Percentiles rank a stretch among this genome's conserved stretches.
phyloP scores from a whole-genome alignment of 23 red algal genomes.

The Pyropia yezoensis region DNA sequence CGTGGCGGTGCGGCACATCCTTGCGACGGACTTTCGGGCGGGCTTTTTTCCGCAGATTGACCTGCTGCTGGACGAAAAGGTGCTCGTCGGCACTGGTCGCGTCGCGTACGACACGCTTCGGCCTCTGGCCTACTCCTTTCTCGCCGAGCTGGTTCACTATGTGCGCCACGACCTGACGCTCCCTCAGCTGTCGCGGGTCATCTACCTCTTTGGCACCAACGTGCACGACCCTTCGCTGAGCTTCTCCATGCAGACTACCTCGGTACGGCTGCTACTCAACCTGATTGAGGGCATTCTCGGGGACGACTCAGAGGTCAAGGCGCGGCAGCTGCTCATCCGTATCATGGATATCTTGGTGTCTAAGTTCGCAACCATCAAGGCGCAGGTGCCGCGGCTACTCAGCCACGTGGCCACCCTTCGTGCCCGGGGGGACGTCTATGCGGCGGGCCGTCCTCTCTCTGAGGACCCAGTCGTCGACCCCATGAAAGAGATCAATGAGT shows the following conservation, averaged over 20 bases:
- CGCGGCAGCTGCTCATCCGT: constrained; percentile 61
- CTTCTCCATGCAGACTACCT: constrained; percentile 68
- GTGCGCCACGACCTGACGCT: constrained; percentile 63
- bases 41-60: constrained; percentile 79
- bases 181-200: constrained; percentile 60
- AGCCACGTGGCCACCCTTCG: constrained; percentile 14
- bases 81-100: constrained; percentile 70
- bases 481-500: constrained; percentile 73
- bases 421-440: constrained; percentile 10
- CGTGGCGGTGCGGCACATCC: constrained; percentile 82
- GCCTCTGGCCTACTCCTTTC: constrained; percentile 92
- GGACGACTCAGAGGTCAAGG: constrained; percentile 17
- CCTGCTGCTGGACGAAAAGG: constrained; percentile 80
- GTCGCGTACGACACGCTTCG: constrained; percentile 56
- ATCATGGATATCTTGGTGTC: constrained; percentile 77
- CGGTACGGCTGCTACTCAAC: constrained; percentile 78
- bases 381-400: constrained; percentile 47
- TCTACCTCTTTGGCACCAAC: constrained; percentile 88
- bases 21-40: constrained; percentile 47
- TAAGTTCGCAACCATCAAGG: constrained; percentile 50
- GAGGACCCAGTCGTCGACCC: constrained; percentile 42
- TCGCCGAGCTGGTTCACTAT: constrained; percentile 93
- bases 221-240: constrained; percentile 76
- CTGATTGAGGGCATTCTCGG: constrained; percentile 69
- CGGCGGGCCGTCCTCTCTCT: constrained; percentile 12